Conservation (phyloP, 2,329 filamentous ascomycete species). For the Fusarium robinianum region DNA sequence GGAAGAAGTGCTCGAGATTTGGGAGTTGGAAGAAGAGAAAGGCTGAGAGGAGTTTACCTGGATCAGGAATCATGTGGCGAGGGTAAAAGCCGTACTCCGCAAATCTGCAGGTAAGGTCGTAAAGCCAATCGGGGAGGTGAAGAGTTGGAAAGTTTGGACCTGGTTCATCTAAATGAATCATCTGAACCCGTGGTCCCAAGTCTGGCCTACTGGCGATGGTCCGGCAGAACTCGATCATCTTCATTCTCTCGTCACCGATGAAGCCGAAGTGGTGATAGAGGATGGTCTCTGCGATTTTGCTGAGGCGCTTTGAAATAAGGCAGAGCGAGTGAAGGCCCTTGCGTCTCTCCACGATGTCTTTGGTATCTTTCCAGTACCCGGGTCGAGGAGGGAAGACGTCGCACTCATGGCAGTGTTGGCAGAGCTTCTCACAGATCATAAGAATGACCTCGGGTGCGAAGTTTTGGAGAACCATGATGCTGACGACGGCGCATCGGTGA, state of each 20-base stretch:
- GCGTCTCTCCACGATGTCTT: neutral
- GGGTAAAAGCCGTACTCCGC: no score
- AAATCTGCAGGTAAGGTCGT: no score
- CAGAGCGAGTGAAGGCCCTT: neutral
- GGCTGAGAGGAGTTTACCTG: no score
- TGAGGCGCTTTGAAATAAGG: neutral
- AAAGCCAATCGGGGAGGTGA: no score
- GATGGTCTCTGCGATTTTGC: conserved; percentile 4
- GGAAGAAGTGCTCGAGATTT: no score
- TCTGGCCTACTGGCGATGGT: neutral
- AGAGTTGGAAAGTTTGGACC: neutral
- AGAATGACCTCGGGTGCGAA: conserved; percentile 1
- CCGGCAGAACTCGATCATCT: neutral
- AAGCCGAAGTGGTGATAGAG: conserved; percentile 16
- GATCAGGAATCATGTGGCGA: no score
- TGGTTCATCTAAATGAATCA: neutral
- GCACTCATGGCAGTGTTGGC: conserved; percentile 12
- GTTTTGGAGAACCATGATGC: neutral
- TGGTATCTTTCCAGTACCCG: neutral
- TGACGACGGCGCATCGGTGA: neutral
- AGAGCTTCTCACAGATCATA: conserved; percentile 9
- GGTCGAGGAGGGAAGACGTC: neutral
- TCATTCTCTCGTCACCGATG: fast-evolving
- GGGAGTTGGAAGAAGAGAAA: no score
- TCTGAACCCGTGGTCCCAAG: neutral